Evolutionary conservation across 441 rosid genomes (phyloP), one percentile per base, ranked within the genome.

Genomic region (Kokia cookei): DNA sequence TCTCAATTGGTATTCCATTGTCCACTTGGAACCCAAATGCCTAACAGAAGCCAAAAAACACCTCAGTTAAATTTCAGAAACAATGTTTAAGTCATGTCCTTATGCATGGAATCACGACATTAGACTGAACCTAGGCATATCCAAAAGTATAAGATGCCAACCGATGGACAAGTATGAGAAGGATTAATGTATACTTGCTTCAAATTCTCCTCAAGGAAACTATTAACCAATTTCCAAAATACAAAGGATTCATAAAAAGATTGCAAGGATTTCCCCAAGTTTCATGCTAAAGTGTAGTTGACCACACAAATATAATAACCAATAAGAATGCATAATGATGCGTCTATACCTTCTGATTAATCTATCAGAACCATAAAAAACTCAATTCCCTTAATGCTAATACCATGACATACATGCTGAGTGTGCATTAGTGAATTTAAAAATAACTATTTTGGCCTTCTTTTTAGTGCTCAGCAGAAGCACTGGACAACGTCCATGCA

Each of bases 1-100:
- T 96, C 84, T 93, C 97, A 48, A 96, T 96, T 5, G 98, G 97
- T 59, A 96, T 90, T 9, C 98, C 99, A 55, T 96, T 96, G 79
- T 95, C 99, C 80, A 95, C 94, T 86, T 95, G 98, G 83, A 93
- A 95, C 40, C 99, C 99, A 81, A 93, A 93, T 74, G 97, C 98
- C 99, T 93, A 78, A 68, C 32, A 69, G 67, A 76, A 76, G 13
- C 59, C 74, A 65, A 26, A 14, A 55, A 58, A 10, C 64, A 63
- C 22, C 8, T 70, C 47, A 24, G 66, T 24, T 61, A 68, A 13
- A 35, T 4, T 29, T 29, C 6, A 24, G 35, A 37, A 54, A 51
- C 50, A 51, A 35, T 69, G 51, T 19, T 53, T 22, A 40, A 19
- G 0, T 65, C 12, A 22, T 43, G 35, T 10, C 35, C 14, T 26